These are phyloP conservation scores for Dalbergia cultrata DNA, from an alignment of 306 rosid genomes.

Conservation along the genomic window DNA sequence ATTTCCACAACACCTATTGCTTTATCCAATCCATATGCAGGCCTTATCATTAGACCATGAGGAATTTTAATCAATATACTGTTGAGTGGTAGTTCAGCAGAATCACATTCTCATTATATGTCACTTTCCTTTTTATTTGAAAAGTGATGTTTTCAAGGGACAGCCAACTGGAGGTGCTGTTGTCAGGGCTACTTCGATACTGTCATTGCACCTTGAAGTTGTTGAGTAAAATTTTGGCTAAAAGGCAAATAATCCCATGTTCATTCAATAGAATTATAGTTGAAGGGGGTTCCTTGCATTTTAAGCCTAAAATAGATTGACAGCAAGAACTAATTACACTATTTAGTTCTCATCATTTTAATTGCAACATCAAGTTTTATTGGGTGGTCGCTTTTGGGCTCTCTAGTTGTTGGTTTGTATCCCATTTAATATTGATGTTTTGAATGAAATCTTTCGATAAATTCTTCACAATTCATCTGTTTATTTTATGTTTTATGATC, in stretches of 20 bases:
- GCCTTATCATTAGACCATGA: conserved; percentile 22
- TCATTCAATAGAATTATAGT: conserved; percentile 6
- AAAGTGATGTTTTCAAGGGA: conserved; percentile 4
- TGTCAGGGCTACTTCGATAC: conserved; percentile 11
- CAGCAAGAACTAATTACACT: conserved; percentile 6
- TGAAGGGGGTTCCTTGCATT: conserved; percentile 23
- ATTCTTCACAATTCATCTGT: conserved; percentile 1
- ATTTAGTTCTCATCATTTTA: conserved; percentile 2
- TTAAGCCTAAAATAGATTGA: neutral
- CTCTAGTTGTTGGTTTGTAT: conserved; percentile 28
- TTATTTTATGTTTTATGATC: conserved; percentile 1
- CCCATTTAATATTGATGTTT: conserved; percentile 13
- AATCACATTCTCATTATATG: conserved; percentile 11
- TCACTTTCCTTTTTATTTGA: conserved; percentile 25
- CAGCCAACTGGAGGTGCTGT: conserved; percentile 17
- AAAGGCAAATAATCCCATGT: conserved; percentile 13
- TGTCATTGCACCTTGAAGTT: conserved; percentile 22
- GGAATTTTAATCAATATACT: conserved; percentile 37
- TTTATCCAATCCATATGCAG: conserved; percentile 35
- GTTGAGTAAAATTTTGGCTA: conserved; percentile 20
- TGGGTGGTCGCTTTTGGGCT: conserved; percentile 9
- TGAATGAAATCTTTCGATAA: conserved; percentile 35
- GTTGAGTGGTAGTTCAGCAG: conserved; percentile 15
- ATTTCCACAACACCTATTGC: conserved; percentile 21
- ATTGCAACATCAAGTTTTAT: conserved; percentile 5